Percentiles rank a stretch among this genome's conserved stretches.
phyloP scores from a whole-genome alignment of 495 filamentous ascomycete genomes.

The Talaromyces adpressus region DNA sequence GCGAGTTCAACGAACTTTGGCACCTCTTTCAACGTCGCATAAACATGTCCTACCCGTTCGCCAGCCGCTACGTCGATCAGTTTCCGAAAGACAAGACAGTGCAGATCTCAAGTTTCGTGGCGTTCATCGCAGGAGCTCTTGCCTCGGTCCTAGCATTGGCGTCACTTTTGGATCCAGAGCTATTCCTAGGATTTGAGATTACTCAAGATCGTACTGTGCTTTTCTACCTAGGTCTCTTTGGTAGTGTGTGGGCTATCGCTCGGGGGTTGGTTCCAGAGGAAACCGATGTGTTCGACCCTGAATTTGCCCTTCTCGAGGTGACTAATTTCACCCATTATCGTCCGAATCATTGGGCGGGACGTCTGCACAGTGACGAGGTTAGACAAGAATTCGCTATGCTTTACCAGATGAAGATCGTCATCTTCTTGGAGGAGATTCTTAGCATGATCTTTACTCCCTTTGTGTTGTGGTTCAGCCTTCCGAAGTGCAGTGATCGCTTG shows the following conservation, averaged over 20 bases:
- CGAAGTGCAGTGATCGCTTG: slow-evolving; percentile 83
- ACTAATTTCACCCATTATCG: slow-evolving; percentile 88
- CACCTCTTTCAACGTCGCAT: slow-evolving; percentile 84
- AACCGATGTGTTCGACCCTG: slow-evolving; percentile 84
- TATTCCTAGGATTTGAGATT: slow-evolving; percentile 88
- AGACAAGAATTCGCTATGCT: slow-evolving; percentile 75
- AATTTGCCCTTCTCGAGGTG: slow-evolving; percentile 78
- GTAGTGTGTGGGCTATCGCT: slow-evolving; percentile 71
- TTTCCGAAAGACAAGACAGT: slow-evolving; percentile 93
- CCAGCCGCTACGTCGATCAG: slow-evolving; percentile 86
- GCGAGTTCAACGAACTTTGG: slow-evolving; percentile 94
- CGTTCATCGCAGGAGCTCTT: slow-evolving; percentile 81
- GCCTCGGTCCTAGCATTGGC: slow-evolving; percentile 74
- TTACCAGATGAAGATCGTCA: slow-evolving; percentile 81
- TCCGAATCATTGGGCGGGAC: slow-evolving; percentile 78
- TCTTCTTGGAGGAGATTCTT: slow-evolving; percentile 88
- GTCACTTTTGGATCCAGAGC: slow-evolving; percentile 77
- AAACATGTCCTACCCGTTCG: slow-evolving; percentile 93
- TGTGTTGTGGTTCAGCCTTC: slow-evolving; percentile 79
- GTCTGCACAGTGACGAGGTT: slow-evolving; percentile 83
- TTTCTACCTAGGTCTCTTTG: slow-evolving; percentile 71
- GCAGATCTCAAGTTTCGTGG: slow-evolving; percentile 72
- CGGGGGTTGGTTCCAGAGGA: slow-evolving; percentile 78
- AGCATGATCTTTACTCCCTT: slow-evolving; percentile 90
- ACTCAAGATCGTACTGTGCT: slow-evolving; percentile 75